Evolutionary conservation across 345 rosid species (phyloP).

Genomic region (Salix viminalis): DNA sequence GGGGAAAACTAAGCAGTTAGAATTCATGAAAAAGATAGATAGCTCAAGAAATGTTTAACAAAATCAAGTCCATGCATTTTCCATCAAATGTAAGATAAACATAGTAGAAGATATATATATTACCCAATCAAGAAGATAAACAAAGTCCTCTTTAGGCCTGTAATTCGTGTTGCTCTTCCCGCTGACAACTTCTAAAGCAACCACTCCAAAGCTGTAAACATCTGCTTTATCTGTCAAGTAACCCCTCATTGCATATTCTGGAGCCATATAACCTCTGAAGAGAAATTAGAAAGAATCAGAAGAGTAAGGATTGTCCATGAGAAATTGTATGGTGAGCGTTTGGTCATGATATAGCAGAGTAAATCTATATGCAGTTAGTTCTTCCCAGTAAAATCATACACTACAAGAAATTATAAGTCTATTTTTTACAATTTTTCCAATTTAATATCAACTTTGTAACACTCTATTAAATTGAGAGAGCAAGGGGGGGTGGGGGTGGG

Average conservation of each 20-base stretch:
- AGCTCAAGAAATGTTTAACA: too few species aligned
- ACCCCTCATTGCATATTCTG: slow-evolving; percentile 97
- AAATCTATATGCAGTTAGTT: too few species aligned
- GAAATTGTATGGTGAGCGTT: too few species aligned
- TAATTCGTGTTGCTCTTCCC: slow-evolving; percentile 93
- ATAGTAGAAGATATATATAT: neutral
- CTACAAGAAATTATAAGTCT: too few species aligned
- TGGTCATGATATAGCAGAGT: neutral
- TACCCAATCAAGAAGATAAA: slow-evolving; percentile 93
- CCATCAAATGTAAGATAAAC: neutral
- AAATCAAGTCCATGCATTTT: neutral
- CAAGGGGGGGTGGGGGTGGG: too few species aligned
- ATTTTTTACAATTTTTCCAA: too few species aligned
- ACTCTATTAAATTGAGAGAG: neutral
- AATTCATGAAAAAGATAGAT: neutral
- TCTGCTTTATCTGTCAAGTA: slow-evolving; percentile 93
- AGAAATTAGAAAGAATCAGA: too few species aligned
- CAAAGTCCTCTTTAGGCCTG: slow-evolving; percentile 89
- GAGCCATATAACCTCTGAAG: slow-evolving; percentile 93
- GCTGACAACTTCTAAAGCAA: slow-evolving; percentile 71
- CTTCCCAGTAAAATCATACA: too few species aligned
- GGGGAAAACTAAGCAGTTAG: neutral
- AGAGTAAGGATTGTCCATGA: too few species aligned
- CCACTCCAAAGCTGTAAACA: slow-evolving; percentile 90
- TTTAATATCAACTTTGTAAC: too few species aligned